Conservation (phyloP, 306 rosid genomes). For the Lagenaria siceraria region DNA sequence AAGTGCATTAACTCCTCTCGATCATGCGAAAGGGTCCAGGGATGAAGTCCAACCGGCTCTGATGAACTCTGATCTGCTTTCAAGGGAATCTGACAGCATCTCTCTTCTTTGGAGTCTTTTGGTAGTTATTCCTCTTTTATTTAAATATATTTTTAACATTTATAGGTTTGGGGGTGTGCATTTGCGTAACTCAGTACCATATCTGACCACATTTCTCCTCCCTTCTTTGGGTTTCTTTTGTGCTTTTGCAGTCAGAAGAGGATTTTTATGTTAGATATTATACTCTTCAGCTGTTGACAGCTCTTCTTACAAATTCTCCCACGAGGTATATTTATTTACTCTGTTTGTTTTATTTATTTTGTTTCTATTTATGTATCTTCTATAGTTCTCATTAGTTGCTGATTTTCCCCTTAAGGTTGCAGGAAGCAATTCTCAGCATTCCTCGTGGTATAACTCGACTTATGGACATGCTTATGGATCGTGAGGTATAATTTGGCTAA, state of each 20-base stretch:
- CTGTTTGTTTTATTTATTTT: neutral
- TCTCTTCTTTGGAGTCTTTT: conserved; percentile 79
- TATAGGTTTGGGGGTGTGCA: neutral
- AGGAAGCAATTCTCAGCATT: conserved; percentile 86
- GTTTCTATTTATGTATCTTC: neutral
- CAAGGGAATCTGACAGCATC: conserved; percentile 77
- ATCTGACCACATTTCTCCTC: neutral
- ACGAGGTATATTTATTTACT: conserved; percentile 37
- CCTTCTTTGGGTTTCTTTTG: conserved; percentile 5
- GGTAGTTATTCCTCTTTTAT: conserved; percentile 37
- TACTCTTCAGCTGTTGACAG: conserved; percentile 85
- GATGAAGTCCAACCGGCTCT: conserved; percentile 76
- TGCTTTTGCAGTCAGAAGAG: conserved; percentile 65
- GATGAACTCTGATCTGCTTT: conserved; percentile 83
- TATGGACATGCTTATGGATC: conserved; percentile 99
- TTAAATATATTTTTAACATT: neutral
- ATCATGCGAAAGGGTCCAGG: conserved; percentile 49
- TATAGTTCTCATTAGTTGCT: conserved; percentile 10
- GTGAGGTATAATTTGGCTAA: conserved; percentile 57
- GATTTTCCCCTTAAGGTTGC: conserved; percentile 59
- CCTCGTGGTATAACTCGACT: conserved; percentile 88
- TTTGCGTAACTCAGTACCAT: neutral
- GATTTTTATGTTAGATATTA: conserved; percentile 92
- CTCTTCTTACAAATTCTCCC: conserved; percentile 76
- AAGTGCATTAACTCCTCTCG: conserved; percentile 74